These are phyloP conservation scores for Anisodus tanguticus DNA, from an alignment of 257 asterid genomes.

Conservation along the genomic window DNA sequence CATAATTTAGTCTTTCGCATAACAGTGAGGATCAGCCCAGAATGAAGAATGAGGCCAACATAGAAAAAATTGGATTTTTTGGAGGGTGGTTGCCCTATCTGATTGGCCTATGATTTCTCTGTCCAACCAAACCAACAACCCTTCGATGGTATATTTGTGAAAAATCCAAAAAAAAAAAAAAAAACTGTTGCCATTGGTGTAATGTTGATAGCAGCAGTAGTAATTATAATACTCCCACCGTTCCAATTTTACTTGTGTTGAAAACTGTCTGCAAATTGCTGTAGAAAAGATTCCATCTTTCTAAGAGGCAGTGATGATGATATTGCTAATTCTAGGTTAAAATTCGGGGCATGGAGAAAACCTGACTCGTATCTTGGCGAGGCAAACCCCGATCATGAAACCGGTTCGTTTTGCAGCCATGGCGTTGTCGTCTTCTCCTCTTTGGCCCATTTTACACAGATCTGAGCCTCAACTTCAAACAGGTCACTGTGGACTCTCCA, in stretches of 20 bases:
- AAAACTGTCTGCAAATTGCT: neutral
- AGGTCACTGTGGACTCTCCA: neutral
- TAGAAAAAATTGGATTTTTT: no score
- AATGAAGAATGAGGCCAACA: no score
- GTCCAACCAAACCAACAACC: no score
- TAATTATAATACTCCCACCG: no score
- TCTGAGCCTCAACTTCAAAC: slow-evolving; percentile 22
- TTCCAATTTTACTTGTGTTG: neutral
- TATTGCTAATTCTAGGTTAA: neutral
- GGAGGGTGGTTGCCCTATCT: no score
- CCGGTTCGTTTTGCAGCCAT: neutral
- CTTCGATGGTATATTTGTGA: no score
- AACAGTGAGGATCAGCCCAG: neutral
- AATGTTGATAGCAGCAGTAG: no score
- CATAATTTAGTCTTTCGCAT: no score
- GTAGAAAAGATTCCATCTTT: no score
- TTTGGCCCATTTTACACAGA: neutral
- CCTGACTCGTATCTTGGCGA: neutral
- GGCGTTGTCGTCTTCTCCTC: slow-evolving; percentile 12
- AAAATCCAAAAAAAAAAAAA: no score
- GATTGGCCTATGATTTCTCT: no score
- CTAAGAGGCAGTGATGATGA: neutral
- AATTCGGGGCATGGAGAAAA: neutral
- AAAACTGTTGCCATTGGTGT: no score
- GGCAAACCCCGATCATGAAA: neutral